Conservation (phyloP, 768 basidiomycete genomes). For the Kockovaella imperatae region DNA sequence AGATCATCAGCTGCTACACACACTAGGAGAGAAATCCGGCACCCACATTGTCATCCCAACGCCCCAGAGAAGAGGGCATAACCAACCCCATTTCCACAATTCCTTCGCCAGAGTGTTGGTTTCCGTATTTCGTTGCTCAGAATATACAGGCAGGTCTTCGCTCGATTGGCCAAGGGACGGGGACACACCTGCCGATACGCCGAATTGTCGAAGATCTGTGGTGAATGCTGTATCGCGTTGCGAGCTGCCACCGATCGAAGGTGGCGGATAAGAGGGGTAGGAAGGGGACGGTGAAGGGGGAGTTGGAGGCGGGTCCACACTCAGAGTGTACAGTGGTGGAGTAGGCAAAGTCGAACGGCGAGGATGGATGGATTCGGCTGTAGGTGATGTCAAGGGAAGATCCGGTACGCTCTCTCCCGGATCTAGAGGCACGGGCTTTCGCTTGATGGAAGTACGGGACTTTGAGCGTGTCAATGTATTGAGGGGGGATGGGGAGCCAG, state of each 20-base stretch:
- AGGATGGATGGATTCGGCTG: neutral
- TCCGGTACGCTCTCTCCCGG: neutral
- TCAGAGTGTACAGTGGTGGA: slow-evolving; percentile 23
- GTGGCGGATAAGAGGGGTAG: slow-evolving; percentile 1
- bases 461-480: slow-evolving; percentile 6
- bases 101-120: slow-evolving; percentile 32
- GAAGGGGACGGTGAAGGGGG: slow-evolving; percentile 5
- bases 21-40: neutral
- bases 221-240: neutral
- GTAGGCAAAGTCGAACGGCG: neutral
- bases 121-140: slow-evolving; percentile 26
- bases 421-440: slow-evolving; percentile 26
- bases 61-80: slow-evolving; percentile 31
- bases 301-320: slow-evolving; percentile 13
- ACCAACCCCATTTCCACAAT: slow-evolving; percentile 33
- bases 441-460: slow-evolving; percentile 18
- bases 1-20: neutral
- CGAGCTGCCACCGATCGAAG: neutral
- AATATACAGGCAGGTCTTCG: slow-evolving; percentile 30
- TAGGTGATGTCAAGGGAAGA: neutral
- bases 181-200: no score
- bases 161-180: neutral
- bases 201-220: neutral
- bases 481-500: neutral
- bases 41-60: slow-evolving; percentile 38